Base-by-base conservation (phyloP, 73 alveolate genomes). In the Paramecium caudatum region DNA sequence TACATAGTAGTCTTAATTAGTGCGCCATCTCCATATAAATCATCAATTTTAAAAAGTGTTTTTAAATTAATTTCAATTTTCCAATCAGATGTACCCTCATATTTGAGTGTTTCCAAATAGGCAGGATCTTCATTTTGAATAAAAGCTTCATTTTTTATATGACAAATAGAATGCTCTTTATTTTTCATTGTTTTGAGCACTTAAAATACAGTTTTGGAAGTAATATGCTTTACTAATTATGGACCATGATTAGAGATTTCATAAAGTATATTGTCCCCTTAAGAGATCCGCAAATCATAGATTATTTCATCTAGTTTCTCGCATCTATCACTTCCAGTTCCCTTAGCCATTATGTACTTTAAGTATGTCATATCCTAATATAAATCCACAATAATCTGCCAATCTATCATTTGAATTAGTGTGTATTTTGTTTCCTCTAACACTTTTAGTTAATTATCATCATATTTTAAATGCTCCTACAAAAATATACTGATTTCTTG, bases 141-240 rank as follows among this genome's bases (percentile, higher is more conserved):
- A 47, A 21, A 86, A 8, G 80, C 45, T 7, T 36, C 90, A 45
- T 63, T 9, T 36, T 86, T 86, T 32, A 86, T 63, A 13, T 61
- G 25, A 10, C 70, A 39, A 5, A 62, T 37, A 33, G 68, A 25
- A 32, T 34, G 3, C 43, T 86, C 93, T 16, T 63, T 39, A 63
- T 63, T 78, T 63, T 86, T 86, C 93, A 86, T 86, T 1, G 93
- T 49, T 61, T 78, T 86, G 3, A 86, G 27, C n/a, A 86, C 41
- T 25, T 49, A 23, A 47, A 32, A 63, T 25, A 86, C 80, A 15
- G 41, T 63, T 34, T 83, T 70, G 5, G 87, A 86, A 25, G 37
- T 63, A 3, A 70, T 46, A 9, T 25, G 8, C 15, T 80, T 80
- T 5, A 46, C 19, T 4, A 32, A 46, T 0, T 5, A 33, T 13